Evolutionary conservation across 495 filamentous ascomycete genomes (phyloP).

Genomic region (Neurospora sublineolata): DNA sequence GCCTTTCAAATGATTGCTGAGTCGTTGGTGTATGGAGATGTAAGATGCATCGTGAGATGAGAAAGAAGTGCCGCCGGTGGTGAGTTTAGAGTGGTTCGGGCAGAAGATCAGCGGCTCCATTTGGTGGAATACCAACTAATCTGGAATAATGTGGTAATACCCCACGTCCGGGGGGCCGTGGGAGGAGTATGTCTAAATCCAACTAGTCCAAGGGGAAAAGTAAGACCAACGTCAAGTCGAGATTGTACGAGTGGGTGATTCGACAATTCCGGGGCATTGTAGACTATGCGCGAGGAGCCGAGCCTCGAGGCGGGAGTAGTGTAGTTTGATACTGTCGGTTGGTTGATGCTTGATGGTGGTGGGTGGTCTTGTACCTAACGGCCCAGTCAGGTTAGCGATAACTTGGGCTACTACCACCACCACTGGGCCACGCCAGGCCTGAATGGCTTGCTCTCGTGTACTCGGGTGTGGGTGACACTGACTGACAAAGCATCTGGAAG

Average conservation of each 20-base stretch:
- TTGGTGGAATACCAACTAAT: background rate
- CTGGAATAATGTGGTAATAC: background rate
- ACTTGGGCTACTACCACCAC: background rate
- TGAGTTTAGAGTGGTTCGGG: background rate
- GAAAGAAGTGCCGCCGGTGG: background rate
- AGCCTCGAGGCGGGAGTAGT: background rate
- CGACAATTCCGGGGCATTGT: background rate
- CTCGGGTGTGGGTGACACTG: background rate
- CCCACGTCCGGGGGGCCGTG: background rate
- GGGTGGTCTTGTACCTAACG: background rate
- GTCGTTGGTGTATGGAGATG: background rate
- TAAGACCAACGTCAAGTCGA: background rate
- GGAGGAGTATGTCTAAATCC: background rate
- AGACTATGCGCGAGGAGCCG: background rate
- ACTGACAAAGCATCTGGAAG: background rate
- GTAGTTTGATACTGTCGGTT: background rate
- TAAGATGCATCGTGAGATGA: background rate
- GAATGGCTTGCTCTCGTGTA: background rate
- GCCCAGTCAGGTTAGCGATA: background rate
- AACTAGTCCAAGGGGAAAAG: background rate
- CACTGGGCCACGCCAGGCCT: background rate
- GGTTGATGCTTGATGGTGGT: background rate
- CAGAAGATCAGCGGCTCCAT: background rate
- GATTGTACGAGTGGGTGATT: background rate
- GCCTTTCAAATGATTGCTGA: background rate